Base-by-base conservation (phyloP, 495 filamentous ascomycete genomes). In the Schizothecium vesticola region DNA sequence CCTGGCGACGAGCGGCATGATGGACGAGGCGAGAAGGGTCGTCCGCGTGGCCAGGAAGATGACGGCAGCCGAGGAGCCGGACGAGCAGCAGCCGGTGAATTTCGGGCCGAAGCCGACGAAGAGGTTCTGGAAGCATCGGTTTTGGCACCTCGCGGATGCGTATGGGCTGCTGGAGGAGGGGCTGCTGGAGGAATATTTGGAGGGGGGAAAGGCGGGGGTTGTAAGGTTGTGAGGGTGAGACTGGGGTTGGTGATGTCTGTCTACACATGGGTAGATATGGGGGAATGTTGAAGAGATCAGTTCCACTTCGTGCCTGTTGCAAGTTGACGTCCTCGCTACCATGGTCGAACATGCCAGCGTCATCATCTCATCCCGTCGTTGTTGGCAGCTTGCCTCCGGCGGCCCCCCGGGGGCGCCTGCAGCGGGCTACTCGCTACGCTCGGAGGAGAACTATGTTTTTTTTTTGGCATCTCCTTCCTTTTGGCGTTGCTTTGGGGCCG, bases 1-100 rank as follows among this genome's bases (percentile, higher is more conserved):
- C 12, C 72, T 92, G 69, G 71, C 81, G 19, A 68, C 71, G 1
- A 73, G 78, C 10, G 82, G 84, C 23, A 81, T 77, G 74, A 24
- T 60, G 13, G 56, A 67, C 2, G 73, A 71, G 67, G 81, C 73
- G 31, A 77, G 55, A 70, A 69, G 56, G n/a, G 23, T 80, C 59
- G 80, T 78, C 24, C 79, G 60, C 9, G 59, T 56, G 29, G 72
- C 71, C 58, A 72, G 58, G 31, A 69, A 62, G 16, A 74, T 76
- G 10, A 71, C 63, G 24, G 73, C 69, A 28, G 74, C 71, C 43
- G 77, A 73, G 28, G 80, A 74, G 0, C 65, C 68, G 26, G 65
- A 66, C 6, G 33, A 23, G 59, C 16, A 28, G 57, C 56, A 10
- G n/a, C 19, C 72, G 70, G 7, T 56, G 67, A 7, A 8, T n/a